A percentile compares a stretch with the other conserved stretches of the same genome.
Evolutionary conservation across 2,329 filamentous ascomycete species (phyloP).

Genomic region (Tetracladium maxilliforme): DNA sequence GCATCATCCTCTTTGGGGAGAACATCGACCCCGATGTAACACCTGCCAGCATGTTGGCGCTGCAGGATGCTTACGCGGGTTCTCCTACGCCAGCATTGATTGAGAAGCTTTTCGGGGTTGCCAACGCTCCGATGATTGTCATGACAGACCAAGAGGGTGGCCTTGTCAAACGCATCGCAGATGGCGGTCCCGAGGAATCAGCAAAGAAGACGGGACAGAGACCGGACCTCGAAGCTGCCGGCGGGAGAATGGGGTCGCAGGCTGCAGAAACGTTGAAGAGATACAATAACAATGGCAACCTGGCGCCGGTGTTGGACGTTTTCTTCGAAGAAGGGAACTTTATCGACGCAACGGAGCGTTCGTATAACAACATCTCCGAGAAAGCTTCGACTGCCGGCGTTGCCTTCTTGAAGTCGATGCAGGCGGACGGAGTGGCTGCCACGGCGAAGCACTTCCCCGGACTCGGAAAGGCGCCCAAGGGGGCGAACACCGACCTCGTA

Average conservation of each 20-base stretch:
- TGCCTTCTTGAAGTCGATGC: constrained; percentile 10
- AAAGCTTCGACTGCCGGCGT: constrained; percentile 9
- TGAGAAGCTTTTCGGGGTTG: no score
- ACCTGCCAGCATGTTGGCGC: constrained; percentile 5
- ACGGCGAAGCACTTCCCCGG: constrained; percentile 17
- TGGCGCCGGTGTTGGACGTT: constrained; percentile 14
- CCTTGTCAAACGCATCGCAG: constrained; percentile 10
- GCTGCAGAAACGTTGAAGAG: constrained; percentile 8
- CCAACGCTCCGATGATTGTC: constrained; percentile 12
- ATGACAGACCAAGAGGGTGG: constrained; percentile 18
- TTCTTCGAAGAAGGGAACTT: constrained; percentile 13
- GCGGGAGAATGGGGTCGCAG: constrained; percentile 9
- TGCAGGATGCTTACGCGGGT: constrained; percentile 11
- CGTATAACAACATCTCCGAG: constrained; percentile 11
- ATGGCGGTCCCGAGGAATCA: constrained; percentile 11
- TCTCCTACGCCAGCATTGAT: no score
- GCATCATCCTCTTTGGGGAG: constrained; percentile 14
- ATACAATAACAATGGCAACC: constrained; percentile 11
- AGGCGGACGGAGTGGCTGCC: constrained; percentile 9
- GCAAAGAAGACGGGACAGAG: constrained; percentile 12
- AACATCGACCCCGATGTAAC: constrained; percentile 13
- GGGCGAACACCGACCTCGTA: constrained; percentile 12
- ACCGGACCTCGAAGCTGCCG: constrained; percentile 6
- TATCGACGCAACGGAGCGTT: constrained; percentile 10
- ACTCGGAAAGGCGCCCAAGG: constrained; percentile 10